Percentiles rank a stretch among this genome's conserved stretches.
These are phyloP conservation scores for Lagenidium sp. DNA, from an alignment of 352 stramenopile species.

Conservation along the genomic window DNA sequence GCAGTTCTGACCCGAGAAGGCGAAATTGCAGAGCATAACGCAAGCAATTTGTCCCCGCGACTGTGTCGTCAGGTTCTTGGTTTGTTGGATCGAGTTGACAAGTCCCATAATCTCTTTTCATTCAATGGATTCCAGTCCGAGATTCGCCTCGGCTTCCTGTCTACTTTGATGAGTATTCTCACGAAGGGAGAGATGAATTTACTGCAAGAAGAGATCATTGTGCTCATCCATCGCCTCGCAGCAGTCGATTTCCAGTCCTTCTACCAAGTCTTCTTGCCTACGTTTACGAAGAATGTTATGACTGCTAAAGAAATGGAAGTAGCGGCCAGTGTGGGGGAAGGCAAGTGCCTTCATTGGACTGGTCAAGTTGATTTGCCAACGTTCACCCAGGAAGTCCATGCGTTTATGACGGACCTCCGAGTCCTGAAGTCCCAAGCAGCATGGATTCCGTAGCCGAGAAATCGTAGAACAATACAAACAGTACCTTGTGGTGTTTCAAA, in stretches of 20 bases:
- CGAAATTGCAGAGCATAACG: constrained; percentile 7
- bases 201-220: constrained; percentile 66
- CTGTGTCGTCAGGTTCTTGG: constrained; percentile 69
- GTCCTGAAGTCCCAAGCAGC: constrained; percentile 65
- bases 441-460: constrained; percentile 6
- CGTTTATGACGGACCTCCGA: constrained; percentile 71
- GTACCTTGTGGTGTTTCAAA: too few relatives aligned
- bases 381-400: constrained; percentile 58
- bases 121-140: constrained; percentile 70
- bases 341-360: constrained; percentile 61
- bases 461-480: too few relatives aligned
- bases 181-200: constrained; percentile 74
- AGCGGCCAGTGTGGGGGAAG: constrained; percentile 30
- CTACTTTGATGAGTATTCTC: constrained; percentile 70
- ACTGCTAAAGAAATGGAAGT: constrained; percentile 37
- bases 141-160: constrained; percentile 65
- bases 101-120: constrained; percentile 48
- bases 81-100: constrained; percentile 57
- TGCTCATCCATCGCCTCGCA: constrained; percentile 57
- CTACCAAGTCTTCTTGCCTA: constrained; percentile 54
- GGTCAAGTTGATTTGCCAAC: constrained; percentile 67
- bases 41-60: constrained; percentile 29
- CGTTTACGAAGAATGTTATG: constrained; percentile 60
- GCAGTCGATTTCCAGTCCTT: constrained; percentile 71
- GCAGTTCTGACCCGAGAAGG: constrained; percentile 47